Percentiles rank a stretch among this genome's conserved stretches.
Evolutionary conservation across 2,329 filamentous ascomycete species (phyloP).

Genomic region (Sporothrix phasma): DNA sequence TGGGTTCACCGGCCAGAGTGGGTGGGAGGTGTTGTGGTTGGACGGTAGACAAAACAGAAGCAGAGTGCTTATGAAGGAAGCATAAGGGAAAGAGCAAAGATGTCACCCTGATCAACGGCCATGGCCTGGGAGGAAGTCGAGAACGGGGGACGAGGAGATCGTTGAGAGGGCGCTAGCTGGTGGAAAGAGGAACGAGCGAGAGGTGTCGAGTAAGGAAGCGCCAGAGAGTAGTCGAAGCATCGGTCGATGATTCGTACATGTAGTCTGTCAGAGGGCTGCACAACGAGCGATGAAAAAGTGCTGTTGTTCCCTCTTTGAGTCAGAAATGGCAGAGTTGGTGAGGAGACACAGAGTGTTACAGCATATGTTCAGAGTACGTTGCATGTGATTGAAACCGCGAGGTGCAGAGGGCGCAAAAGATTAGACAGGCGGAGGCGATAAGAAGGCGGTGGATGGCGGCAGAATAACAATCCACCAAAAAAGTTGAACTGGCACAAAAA

Average conservation of each 20-base stretch:
- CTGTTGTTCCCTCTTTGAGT: neutral
- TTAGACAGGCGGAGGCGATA: neutral
- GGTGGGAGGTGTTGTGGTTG: neutral
- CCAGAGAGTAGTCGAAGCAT: too few species aligned
- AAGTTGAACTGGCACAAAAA: slow-evolving; percentile 3
- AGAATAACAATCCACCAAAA: slow-evolving; percentile 11
- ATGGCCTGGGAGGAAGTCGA: slow-evolving; percentile 1
- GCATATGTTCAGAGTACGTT: neutral
- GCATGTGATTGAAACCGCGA: slow-evolving; percentile 13
- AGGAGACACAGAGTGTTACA: neutral
- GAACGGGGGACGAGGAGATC: neutral
- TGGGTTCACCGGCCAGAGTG: neutral
- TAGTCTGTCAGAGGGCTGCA: too few species aligned
- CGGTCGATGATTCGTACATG: too few species aligned
- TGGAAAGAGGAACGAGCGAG: neutral
- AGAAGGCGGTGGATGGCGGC: slow-evolving; percentile 14
- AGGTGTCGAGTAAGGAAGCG: too few species aligned
- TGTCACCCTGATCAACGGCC: slow-evolving; percentile 7
- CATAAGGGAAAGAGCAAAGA: neutral
- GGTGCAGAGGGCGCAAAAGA: neutral
- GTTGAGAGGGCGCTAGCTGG: neutral
- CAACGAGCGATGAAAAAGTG: neutral
- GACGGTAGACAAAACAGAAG: neutral
- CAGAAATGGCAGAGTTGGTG: neutral
- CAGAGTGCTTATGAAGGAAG: neutral